Evolutionary conservation across 192 early-diverging fungal genomes (phyloP), one percentile per base, ranked within the genome.

Genomic region (Entophlyctis luteolus): DNA sequence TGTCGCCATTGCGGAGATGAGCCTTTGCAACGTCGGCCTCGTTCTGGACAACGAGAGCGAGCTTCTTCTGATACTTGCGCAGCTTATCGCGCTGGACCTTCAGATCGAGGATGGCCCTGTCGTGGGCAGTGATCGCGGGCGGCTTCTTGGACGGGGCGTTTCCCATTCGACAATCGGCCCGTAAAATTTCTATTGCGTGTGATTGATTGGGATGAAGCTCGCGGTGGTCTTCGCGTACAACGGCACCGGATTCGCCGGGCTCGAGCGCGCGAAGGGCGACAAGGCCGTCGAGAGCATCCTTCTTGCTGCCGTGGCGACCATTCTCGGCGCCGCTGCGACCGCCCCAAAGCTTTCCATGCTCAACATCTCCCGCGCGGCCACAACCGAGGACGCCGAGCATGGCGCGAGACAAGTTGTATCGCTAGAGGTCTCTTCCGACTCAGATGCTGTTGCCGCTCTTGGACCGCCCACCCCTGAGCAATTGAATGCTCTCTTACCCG

Each of bases 81-180:
- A 99, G 77, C 71, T 91, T 93, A 77, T 99, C 97, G 38, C 95
- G 81, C 75, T 99, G 97, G 14, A 93, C 81, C 65, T 97, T 97
- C 59, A 99, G 87, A 73, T 99, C 93, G 33, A 96, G 83, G 52
- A 99, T 91, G 27, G 97, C 92, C 70, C 86, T 86, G 80, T 99
- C 97, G 58, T 94, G 91, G 16, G 87, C 72, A 0, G 94, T 93
- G 35, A 96, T 87, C 63, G 85, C 87, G 28, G 66, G 68, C 49
- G 48, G 42, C 14, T 53, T 29, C 33, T 32, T 36, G 14, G 20
- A n/a, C 3, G n/a, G 20, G 27, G 39, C 68, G 33, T 18, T 5
- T 53, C 50, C 50, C 50, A 53, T 53, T n/a, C n/a, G n/a, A n/a
- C n/a, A n/a, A n/a, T n/a, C n/a, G n/a, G n/a, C n/a, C n/a, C n/a